Evolutionary conservation across 768 basidiomycete genomes (phyloP).

Genomic region (Panus rudis): DNA sequence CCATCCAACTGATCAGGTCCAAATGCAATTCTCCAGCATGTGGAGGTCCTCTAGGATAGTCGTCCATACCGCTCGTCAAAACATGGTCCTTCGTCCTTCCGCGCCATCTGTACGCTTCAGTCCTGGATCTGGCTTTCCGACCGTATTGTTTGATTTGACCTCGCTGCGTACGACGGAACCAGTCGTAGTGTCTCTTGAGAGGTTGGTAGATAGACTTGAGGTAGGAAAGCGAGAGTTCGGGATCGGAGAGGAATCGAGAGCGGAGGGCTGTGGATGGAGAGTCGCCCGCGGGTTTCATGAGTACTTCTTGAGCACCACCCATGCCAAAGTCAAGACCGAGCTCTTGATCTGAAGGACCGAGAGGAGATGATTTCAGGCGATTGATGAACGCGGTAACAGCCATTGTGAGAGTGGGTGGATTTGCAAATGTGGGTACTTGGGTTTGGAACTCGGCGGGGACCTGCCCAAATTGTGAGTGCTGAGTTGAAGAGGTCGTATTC

Average conservation of each 20-base stretch:
- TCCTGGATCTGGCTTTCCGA: constrained; percentile 74
- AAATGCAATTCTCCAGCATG: constrained; percentile 90
- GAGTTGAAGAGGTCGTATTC: background rate
- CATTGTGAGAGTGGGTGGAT: constrained; percentile 93
- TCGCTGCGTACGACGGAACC: constrained; percentile 92
- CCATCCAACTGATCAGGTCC: constrained; percentile 95
- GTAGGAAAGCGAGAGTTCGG: constrained; percentile 56
- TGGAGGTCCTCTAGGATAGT: constrained; percentile 87
- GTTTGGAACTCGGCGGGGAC: constrained; percentile 88
- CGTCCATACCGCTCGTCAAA: constrained; percentile 92
- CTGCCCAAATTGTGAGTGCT: too few species aligned
- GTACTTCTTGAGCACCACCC: constrained; percentile 30
- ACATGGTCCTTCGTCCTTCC: constrained; percentile 83
- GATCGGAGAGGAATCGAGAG: constrained; percentile 47
- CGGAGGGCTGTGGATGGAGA: too few species aligned
- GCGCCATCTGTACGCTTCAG: constrained; percentile 92
- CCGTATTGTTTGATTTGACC: constrained; percentile 91
- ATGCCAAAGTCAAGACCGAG: constrained; percentile 55
- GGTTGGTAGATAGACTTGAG: constrained; percentile 77
- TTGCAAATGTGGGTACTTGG: constrained; percentile 91
- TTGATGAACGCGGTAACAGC: constrained; percentile 86
- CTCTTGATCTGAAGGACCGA: constrained; percentile 48
- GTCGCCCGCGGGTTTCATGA: constrained; percentile 10
- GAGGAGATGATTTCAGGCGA: constrained; percentile 45
- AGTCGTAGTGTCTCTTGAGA: constrained; percentile 87